Percentiles rank a stretch among this genome's conserved stretches.
These are phyloP conservation scores for Erodium texanum DNA, from an alignment of 441 rosid genomes.

Conservation along the genomic window DNA sequence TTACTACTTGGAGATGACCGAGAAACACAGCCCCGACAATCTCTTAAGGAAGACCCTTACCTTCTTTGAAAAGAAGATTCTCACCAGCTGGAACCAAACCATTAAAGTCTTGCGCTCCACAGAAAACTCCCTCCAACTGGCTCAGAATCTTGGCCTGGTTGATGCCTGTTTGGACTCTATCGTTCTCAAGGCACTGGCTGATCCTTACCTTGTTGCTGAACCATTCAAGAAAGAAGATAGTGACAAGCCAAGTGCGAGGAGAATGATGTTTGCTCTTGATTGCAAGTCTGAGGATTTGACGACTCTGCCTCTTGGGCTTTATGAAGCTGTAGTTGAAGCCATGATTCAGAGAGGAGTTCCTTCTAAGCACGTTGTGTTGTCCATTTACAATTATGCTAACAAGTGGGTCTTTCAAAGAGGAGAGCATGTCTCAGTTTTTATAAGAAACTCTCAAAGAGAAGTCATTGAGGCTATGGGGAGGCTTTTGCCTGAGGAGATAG, in stretches of 20 bases:
- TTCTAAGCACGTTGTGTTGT: slow-evolving; percentile 34
- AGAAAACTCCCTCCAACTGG: slow-evolving; percentile 27
- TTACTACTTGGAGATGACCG: slow-evolving; percentile 56
- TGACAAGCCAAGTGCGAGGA: slow-evolving; percentile 52
- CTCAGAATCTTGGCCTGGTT: slow-evolving; percentile 35
- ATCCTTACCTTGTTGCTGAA: slow-evolving; percentile 44
- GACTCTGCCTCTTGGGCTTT: slow-evolving; percentile 46
- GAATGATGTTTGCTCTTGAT: slow-evolving; percentile 45
- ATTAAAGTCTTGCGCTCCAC: slow-evolving; percentile 43
- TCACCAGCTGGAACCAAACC: slow-evolving; percentile 62
- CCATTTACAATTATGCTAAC: slow-evolving; percentile 46
- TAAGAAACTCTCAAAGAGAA: slow-evolving; percentile 34
- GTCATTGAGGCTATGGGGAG: slow-evolving; percentile 55
- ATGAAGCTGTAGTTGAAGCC: slow-evolving; percentile 32
- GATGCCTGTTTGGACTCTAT: slow-evolving; percentile 56
- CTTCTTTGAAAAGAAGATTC: slow-evolving; percentile 43
- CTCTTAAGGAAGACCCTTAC: slow-evolving; percentile 33
- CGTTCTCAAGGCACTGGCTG: slow-evolving; percentile 34
- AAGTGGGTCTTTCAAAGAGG: slow-evolving; percentile 37
- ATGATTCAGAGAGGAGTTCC: slow-evolving; percentile 37
- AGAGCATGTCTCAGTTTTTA: slow-evolving; percentile 26
- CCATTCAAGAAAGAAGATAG: slow-evolving; percentile 25
- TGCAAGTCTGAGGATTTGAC: slow-evolving; percentile 57
- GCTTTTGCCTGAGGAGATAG: slow-evolving; percentile 47
- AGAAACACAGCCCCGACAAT: slow-evolving; percentile 48